Evolutionary conservation across 1,139 yeast genomes (phyloP), one percentile per base, ranked within the genome.

Genomic region (Casaregolazyma lundiana): DNA sequence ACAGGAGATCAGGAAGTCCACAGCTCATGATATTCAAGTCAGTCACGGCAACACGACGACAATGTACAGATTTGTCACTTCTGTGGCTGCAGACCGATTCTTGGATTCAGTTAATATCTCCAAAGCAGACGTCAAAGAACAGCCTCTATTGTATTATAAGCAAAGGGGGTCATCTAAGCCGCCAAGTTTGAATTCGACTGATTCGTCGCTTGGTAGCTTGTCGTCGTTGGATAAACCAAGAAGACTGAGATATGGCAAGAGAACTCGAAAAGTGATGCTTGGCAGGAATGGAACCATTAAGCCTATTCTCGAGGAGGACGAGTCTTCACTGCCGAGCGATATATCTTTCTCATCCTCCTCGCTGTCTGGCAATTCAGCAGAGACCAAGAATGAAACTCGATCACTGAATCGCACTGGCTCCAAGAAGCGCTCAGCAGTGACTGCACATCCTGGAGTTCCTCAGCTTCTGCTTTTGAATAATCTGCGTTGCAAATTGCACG

Each of bases 1-100:
- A 7, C 56, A 54, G 35, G 59, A 55, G 13, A 43, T 53, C 16
- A 51, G 59, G 13, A 52, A 56, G 44, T 50, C 58, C 3, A 63
- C 67, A 4, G 54, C 54, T 4, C 55, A 60, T 32, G 67, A 63
- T 46, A 55, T 63, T 17, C 65, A 63, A 42, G 47, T 63, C 43
- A 49, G 53, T 38, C 54, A 53, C 35, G 53, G 55, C 2, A 43
- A 44, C 17, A 54, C 52, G 11, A 58, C 59, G 21, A 55, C 58
- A 20, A 61, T 63, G 64, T 60, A 63, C 50, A 53, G 66, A 8
- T 47, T 61, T 35, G 46, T 50, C 9, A 50, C 53, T 3, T 52
- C 56, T 7, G 54, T 50, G 8, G 61, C 54, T 20, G 62, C 64
- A 4, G 62, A 58, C 30, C 49, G 45, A 32, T 56, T 59, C 52